Base-by-base conservation (phyloP, 1,284 basidiomycete species). In the Melampsora americana region DNA sequence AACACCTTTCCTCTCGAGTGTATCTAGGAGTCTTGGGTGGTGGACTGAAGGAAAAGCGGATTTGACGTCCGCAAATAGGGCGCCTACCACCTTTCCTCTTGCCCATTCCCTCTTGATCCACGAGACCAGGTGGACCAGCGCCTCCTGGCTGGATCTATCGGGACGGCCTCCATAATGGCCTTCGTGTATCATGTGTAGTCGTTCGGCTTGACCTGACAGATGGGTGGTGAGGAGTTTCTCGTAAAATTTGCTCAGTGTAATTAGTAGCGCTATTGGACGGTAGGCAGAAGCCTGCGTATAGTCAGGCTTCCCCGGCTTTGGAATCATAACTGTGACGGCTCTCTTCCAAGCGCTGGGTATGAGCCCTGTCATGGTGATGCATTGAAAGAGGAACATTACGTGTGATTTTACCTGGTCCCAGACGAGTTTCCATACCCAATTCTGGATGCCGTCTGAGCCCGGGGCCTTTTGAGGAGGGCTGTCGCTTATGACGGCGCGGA, bases 251-350 rank as follows among this genome's bases (percentile, higher is more conserved):
- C 26, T 5, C 20, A 26, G 5, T n/a, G n/a, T n/a, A n/a, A n/a
- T n/a, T n/a, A n/a, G n/a, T n/a, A n/a, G n/a, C n/a, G n/a, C n/a
- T n/a, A 69, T 69, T 6, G 66, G 66, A 14, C 46, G 28, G 28
- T 69, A 69, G 5, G 46, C 48, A 3, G 9, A 5, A 16, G 66
- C 44, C 20, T 50, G 39, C 5, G 48, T 69, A 28, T 69, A 69
- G 48, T 69, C 28, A 5, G 66, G 48, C 28, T 56, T 50, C 14
- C 48, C 66, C 5, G 44, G 50, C 53, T 60, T 69, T 4, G 18
- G 69, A 53, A 70, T 70, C 32, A 70, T 70, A 9, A 60, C 56
- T 2, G 59, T 70, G 3, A 26, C 39, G 20, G 69, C 69, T 6
- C 26, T 23, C 28, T 70, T 70, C 69, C 69, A 70, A 2, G 30